A percentile compares a stretch with the other conserved stretches of the same genome.
Conservation (phyloP, 345 rosid species). For the Arabis hirsuta region DNA sequence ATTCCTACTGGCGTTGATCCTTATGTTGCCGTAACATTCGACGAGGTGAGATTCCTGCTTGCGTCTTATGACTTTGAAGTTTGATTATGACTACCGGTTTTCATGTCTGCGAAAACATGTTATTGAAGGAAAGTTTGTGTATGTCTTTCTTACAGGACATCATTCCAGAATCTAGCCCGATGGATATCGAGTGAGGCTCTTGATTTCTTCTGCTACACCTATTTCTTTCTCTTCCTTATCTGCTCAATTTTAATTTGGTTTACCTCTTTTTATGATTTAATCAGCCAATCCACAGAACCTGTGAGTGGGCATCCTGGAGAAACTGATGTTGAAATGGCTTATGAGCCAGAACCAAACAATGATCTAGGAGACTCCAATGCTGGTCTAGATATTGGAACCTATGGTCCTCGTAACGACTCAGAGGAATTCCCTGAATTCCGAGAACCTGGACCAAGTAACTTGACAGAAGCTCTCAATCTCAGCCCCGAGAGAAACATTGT, state of each 20-base stretch:
- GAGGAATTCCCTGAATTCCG: conserved; percentile 35
- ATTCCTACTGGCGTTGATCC: conserved; percentile 62
- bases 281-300: conserved; percentile 40
- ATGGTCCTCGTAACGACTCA: conserved; percentile 47
- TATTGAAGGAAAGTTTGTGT: neutral
- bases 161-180: conserved; percentile 39
- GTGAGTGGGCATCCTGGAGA: conserved; percentile 32
- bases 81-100: conserved; percentile 11
- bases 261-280: conserved; percentile 30
- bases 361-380: conserved; percentile 37
- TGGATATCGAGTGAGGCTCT: conserved; percentile 55
- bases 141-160: conserved; percentile 52
- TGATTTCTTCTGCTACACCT: neutral
- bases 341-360: conserved; percentile 41
- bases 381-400: conserved; percentile 30
- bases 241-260: conserved; percentile 9
- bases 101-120: neutral
- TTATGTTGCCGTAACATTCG: conserved; percentile 69
- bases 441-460: conserved; percentile 45
- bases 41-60: conserved; percentile 55
- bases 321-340: conserved; percentile 26
- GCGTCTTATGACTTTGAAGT: neutral
- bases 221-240: neutral
- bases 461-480: conserved; percentile 43
- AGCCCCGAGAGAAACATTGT: conserved; percentile 27